A percentile compares a stretch with the other conserved stretches of the same genome.
phyloP scores from a whole-genome alignment of 2,329 filamentous ascomycete species.

The Alternaria hordeiaustralica region DNA sequence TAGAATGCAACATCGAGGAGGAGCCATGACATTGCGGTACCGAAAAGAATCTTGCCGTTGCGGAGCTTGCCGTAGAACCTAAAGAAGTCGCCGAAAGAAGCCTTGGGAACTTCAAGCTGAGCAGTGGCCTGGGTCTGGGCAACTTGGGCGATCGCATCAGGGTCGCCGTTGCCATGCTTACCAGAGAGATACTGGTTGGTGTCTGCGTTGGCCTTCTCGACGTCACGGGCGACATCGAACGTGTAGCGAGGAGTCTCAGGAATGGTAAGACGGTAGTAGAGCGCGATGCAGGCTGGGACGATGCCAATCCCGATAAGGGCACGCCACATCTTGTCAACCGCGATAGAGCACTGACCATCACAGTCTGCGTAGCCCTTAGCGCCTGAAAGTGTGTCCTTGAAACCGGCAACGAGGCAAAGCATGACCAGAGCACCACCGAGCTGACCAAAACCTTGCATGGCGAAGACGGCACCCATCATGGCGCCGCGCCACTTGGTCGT shows the following conservation, averaged over 20 bases:
- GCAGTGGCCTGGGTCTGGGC: constrained; percentile 61
- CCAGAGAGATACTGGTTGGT: constrained; percentile 76
- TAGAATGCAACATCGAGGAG: constrained; percentile 65
- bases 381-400: constrained; percentile 36
- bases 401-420: constrained; percentile 39
- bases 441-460: constrained; percentile 54
- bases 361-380: constrained; percentile 32
- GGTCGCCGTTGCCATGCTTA: constrained; percentile 63
- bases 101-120: constrained; percentile 70
- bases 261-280: constrained; percentile 52
- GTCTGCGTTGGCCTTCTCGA: constrained; percentile 67
- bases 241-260: constrained; percentile 53
- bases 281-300: constrained; percentile 50
- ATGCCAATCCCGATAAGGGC: constrained; percentile 51
- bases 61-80: constrained; percentile 73
- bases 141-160: constrained; percentile 71
- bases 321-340: constrained; percentile 52
- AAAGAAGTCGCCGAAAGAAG: constrained; percentile 74
- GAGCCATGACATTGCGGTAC: constrained; percentile 81
- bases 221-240: constrained; percentile 50
- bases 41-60: constrained; percentile 74
- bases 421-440: constrained; percentile 47
- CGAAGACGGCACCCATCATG: constrained; percentile 54
- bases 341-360: constrained; percentile 37
- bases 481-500: constrained; percentile 51